These are phyloP conservation scores for Dianthus caryophyllus DNA, from an alignment of 148 eudicot species.

Conservation along the genomic window DNA sequence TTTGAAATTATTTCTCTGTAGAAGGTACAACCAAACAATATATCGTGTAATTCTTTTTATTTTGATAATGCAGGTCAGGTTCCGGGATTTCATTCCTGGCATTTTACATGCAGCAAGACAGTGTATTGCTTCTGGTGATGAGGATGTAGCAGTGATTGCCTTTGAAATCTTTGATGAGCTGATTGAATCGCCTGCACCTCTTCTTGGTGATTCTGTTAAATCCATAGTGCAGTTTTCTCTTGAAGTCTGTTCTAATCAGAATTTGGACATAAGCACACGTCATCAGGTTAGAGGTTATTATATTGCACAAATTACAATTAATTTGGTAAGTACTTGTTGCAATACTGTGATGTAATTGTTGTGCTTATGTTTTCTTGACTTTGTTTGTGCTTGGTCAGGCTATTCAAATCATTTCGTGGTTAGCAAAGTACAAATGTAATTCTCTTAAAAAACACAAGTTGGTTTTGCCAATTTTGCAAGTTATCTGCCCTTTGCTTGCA, in stretches of 20 bases:
- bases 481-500: slow-evolving; percentile 83
- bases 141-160: slow-evolving; percentile 90
- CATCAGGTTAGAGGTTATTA: slow-evolving; percentile 58
- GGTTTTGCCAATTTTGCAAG: slow-evolving; percentile 72
- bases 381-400: slow-evolving; percentile 43
- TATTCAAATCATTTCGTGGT: slow-evolving; percentile 94
- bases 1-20: background rate
- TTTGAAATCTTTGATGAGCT: slow-evolving; percentile 98
- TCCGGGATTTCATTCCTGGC: slow-evolving; percentile 89
- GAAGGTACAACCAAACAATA: background rate
- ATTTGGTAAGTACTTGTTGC: background rate
- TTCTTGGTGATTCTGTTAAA: slow-evolving; percentile 92
- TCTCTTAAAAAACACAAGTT: slow-evolving; percentile 91
- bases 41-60: background rate
- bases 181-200: slow-evolving; percentile 98
- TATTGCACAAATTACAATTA: background rate
- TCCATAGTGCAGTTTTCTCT: slow-evolving; percentile 96
- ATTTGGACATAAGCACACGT: slow-evolving; percentile 73
- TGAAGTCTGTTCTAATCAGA: slow-evolving; percentile 82
- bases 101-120: slow-evolving; percentile 90
- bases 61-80: slow-evolving; percentile 50
- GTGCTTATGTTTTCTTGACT: background rate
- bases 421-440: slow-evolving; percentile 80
- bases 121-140: slow-evolving; percentile 95
- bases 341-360: background rate